Percentiles rank a stretch among this genome's conserved stretches.
Conservation (phyloP, 208 protist species). For the Leishmania mexicana region DNA sequence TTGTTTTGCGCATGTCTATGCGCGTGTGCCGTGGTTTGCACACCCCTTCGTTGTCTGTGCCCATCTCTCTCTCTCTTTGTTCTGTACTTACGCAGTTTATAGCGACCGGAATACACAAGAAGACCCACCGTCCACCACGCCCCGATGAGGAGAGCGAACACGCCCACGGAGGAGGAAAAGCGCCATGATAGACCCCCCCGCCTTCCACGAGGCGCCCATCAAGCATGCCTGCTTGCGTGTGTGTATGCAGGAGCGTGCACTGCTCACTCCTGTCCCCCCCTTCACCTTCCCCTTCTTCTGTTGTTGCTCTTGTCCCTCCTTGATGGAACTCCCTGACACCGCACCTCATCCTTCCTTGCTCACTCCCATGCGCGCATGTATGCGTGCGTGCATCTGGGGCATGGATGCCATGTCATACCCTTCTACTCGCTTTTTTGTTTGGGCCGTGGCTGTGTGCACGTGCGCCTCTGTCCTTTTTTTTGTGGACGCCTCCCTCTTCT, state of each 20-base stretch:
- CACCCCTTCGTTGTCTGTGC: too few species aligned
- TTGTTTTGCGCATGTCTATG: neutral
- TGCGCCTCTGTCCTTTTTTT: neutral
- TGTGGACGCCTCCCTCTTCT: neutral
- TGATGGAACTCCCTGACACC: neutral
- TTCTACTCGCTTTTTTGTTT: neutral
- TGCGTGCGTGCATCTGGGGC: neutral
- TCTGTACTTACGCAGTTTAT: neutral
- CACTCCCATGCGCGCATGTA: neutral
- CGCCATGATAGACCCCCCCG: neutral
- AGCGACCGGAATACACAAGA: neutral
- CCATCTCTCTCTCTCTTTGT: neutral
- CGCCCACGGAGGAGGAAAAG: neutral
- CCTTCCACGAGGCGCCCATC: neutral
- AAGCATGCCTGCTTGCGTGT: neutral
- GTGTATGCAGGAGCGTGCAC: neutral
- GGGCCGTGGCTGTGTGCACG: neutral
- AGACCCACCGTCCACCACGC: neutral
- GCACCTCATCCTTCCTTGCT: neutral
- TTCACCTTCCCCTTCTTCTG: conserved; percentile 49
- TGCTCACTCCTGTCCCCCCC: conserved; percentile 12
- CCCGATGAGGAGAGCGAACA: neutral
- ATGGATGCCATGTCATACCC: too few species aligned
- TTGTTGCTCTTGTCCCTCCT: conserved; percentile 40
- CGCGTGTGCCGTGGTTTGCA: too few species aligned